Conservation (phyloP, 805 yeast genomes). For the Ogataea angusta region DNA sequence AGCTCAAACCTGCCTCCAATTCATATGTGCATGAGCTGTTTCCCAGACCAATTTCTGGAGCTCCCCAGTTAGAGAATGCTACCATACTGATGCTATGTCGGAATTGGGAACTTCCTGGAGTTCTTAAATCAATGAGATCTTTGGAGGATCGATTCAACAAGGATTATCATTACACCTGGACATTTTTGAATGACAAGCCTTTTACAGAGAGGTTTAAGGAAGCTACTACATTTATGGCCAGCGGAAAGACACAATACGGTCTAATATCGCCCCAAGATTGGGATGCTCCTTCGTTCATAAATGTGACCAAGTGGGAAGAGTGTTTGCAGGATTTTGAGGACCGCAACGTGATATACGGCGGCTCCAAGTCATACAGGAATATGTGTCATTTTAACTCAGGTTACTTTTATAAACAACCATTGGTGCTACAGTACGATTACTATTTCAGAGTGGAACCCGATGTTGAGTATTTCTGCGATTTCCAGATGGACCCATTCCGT, state of each 20-base stretch:
- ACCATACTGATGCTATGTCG: slow-evolving; percentile 84
- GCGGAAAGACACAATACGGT: slow-evolving; percentile 67
- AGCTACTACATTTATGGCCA: slow-evolving; percentile 57
- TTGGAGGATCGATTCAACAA: slow-evolving; percentile 72
- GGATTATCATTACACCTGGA: slow-evolving; percentile 71
- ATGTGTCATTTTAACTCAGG: slow-evolving; percentile 97
- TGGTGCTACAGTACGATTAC: slow-evolving; percentile 72
- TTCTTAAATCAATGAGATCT: slow-evolving; percentile 70
- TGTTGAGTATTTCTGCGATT: slow-evolving; percentile 84
- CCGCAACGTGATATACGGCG: slow-evolving; percentile 59
- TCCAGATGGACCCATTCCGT: slow-evolving; percentile 82
- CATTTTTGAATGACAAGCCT: slow-evolving; percentile 71
- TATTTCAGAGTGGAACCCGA: slow-evolving; percentile 97
- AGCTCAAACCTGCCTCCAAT: slow-evolving; percentile 37
- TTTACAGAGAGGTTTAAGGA: slow-evolving; percentile 61
- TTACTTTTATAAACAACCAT: slow-evolving; percentile 75
- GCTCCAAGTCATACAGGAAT: slow-evolving; percentile 69
- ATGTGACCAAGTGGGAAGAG: slow-evolving; percentile 50
- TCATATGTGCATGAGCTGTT: slow-evolving; percentile 34
- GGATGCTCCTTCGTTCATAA: slow-evolving; percentile 73
- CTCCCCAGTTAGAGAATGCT: slow-evolving; percentile 64
- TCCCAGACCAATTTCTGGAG: slow-evolving; percentile 16
- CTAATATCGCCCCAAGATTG: slow-evolving; percentile 66
- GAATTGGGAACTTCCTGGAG: slow-evolving; percentile 74
- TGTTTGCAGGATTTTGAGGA: slow-evolving; percentile 43